phyloP scores from a whole-genome alignment of 495 filamentous ascomycete genomes.

The Aspergillus asperescens region DNA sequence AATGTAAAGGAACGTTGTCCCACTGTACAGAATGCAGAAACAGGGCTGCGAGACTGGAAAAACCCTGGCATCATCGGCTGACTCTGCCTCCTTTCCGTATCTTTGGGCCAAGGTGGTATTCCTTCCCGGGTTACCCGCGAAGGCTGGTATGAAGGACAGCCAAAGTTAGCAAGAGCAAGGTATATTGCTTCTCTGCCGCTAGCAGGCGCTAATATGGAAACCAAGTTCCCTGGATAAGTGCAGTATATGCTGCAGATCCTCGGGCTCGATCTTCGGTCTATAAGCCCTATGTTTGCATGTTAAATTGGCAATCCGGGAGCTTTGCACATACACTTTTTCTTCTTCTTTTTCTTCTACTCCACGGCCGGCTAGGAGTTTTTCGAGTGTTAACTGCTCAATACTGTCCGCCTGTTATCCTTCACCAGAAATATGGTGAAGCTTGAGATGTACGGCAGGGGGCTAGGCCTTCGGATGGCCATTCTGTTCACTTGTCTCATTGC shows the following conservation, averaged over 20 bases:
- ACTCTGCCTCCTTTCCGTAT: slow-evolving; percentile 11
- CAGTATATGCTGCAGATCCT: slow-evolving; percentile 8
- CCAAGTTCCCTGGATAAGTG: slow-evolving; percentile 2
- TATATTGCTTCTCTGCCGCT: slow-evolving; percentile 3
- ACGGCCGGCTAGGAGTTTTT: slow-evolving; percentile 1
- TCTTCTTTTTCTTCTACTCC: neutral
- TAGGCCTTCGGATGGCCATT: slow-evolving; percentile 32
- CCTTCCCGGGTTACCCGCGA: slow-evolving; percentile 12
- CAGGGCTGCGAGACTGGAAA: slow-evolving; percentile 2
- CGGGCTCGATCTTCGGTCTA: slow-evolving; percentile 6
- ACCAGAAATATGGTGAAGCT: slow-evolving; percentile 22
- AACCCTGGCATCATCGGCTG: slow-evolving; percentile 15
- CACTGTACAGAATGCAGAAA: slow-evolving; percentile 21
- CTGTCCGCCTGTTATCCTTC: neutral
- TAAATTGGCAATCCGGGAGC: slow-evolving; percentile 10
- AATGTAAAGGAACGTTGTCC: slow-evolving; percentile 16
- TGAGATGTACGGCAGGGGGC: slow-evolving; percentile 33
- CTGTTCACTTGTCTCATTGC: slow-evolving; percentile 35
- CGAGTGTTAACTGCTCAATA: neutral
- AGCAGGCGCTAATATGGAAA: slow-evolving; percentile 5
- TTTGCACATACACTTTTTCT: slow-evolving; percentile 10
- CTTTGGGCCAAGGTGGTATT: slow-evolving; percentile 11
- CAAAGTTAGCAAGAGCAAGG: slow-evolving; percentile 10
- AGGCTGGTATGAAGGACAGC: slow-evolving; percentile 20
- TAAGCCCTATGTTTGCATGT: slow-evolving; percentile 14